Evolutionary conservation across 768 basidiomycete species (phyloP), one percentile per base, ranked within the genome.

Genomic region (Postia placenta): DNA sequence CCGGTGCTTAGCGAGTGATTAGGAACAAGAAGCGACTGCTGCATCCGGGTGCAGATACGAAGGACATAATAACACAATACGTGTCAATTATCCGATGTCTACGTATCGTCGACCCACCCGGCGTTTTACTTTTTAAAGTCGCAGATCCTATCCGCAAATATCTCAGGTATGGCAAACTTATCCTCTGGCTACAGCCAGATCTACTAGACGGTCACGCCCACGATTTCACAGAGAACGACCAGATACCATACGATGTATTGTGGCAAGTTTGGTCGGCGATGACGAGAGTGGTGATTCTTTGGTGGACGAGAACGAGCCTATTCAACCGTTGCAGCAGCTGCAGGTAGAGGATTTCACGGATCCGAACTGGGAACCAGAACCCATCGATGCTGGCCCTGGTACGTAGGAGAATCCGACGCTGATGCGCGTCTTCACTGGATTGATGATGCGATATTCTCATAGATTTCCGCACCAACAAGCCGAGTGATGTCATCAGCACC

Each of bases 331-430:
- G 30, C 84, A 90, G 56, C 81, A 84, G 46, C 69, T 74, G 2
- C 83, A 88, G 42, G 74, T 80, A 44, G 95, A 98, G 55, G 91
- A 97, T 54, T 97, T 87, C 59, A 76, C 74, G 1, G 94, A 99
- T 62, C 84, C 89, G 0, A 85, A 89, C 51, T 99, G 96, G 96
- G 83, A 87, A 39, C 96, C 96, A 0, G 94, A 97, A 61, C 94
- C 96, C 0, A 78, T 94, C 47, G 96, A 99, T 65, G 96, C 96
- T 26, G 96, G 94, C 0, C 91, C 92, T 48, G 88, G 93, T 94
- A 55, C 49, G 73, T 61, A 19, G 23, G 4, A n/a, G n/a, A 5
- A 4, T 11, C 7, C 40, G 2, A 1, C 2, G 15, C 27, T 14
- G 23, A 17, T 15, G 22, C 7, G 2, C 12, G 19, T 4, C 23